Evolutionary conservation across 768 basidiomycete species (phyloP).

Genomic region (Lactarius evosmus): DNA sequence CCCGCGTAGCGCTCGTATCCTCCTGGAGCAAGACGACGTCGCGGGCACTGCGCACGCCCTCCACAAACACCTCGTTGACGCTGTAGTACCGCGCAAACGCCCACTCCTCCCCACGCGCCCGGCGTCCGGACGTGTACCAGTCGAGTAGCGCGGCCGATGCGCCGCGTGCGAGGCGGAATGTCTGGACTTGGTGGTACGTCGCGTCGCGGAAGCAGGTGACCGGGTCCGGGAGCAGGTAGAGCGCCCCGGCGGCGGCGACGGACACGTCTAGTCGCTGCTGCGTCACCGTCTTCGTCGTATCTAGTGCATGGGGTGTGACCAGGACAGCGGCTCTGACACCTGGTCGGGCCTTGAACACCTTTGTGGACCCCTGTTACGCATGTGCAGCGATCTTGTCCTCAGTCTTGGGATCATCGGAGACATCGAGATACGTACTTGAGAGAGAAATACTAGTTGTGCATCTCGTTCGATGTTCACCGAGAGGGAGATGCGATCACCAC

Average conservation of each 20-base stretch:
- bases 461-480: slow-evolving; percentile 55
- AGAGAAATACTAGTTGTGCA: slow-evolving; percentile 67
- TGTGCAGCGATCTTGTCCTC: neutral
- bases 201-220: slow-evolving; percentile 89
- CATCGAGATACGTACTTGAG: slow-evolving; percentile 56
- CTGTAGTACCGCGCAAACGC: slow-evolving; percentile 81
- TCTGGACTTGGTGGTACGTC: slow-evolving; percentile 80
- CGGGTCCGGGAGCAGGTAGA: slow-evolving; percentile 88
- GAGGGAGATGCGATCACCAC: slow-evolving; percentile 72
- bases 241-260: slow-evolving; percentile 49
- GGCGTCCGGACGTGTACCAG: slow-evolving; percentile 89
- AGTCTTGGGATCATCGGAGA: neutral
- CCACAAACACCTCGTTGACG: slow-evolving; percentile 75
- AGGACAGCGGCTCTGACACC: slow-evolving; percentile 52
- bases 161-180: slow-evolving; percentile 57
- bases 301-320: slow-evolving; percentile 1
- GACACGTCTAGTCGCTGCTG: slow-evolving; percentile 60
- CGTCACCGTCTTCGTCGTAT: slow-evolving; percentile 39
- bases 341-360: slow-evolving; percentile 82
- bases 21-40: slow-evolving; percentile 75
- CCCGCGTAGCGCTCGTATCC: slow-evolving; percentile 29
- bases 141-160: slow-evolving; percentile 77
- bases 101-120: slow-evolving; percentile 85
- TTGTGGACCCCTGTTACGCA: slow-evolving; percentile 76
- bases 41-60: slow-evolving; percentile 61